A percentile compares a stretch with the other conserved stretches of the same genome.
Evolutionary conservation across 345 rosid genomes (phyloP).

Genomic region (Eucalyptus tenuipes): DNA sequence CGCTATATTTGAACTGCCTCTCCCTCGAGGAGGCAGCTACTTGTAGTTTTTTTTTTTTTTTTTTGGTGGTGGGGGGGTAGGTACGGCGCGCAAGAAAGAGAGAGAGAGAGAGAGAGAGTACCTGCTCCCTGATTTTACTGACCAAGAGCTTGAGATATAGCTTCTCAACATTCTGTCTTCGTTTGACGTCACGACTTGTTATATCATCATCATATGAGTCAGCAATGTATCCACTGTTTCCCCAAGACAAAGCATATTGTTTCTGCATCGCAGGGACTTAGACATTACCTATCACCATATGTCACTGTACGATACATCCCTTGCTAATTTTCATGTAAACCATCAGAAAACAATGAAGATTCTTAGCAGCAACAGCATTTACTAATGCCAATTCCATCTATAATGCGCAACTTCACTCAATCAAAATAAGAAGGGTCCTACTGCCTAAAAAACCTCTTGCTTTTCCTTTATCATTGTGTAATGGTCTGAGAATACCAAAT

Average conservation of each 20-base stretch:
- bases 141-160: slow-evolving; percentile 48
- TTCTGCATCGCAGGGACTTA: neutral
- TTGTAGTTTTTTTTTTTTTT: too few relatives aligned
- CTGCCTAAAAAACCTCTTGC: neutral
- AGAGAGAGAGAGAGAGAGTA: neutral
- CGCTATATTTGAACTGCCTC: neutral
- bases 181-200: slow-evolving; percentile 5
- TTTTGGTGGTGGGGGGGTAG: too few relatives aligned
- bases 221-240: neutral
- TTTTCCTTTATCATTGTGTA: neutral
- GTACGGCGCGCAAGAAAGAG: too few relatives aligned
- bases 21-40: neutral
- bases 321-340: neutral
- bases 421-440: neutral
- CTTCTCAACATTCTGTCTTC: slow-evolving; percentile 14
- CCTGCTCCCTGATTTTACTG: slow-evolving; percentile 66
- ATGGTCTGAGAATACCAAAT: neutral
- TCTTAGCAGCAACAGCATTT: neutral
- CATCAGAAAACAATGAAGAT: neutral
- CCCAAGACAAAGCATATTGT: neutral
- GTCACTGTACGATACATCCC: neutral
- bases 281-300: neutral
- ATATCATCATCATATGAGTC: slow-evolving; percentile 25
- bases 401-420: neutral
- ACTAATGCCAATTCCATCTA: neutral